phyloP scores from a whole-genome alignment of 1,284 basidiomycete species.

The Earliella scabrosa region DNA sequence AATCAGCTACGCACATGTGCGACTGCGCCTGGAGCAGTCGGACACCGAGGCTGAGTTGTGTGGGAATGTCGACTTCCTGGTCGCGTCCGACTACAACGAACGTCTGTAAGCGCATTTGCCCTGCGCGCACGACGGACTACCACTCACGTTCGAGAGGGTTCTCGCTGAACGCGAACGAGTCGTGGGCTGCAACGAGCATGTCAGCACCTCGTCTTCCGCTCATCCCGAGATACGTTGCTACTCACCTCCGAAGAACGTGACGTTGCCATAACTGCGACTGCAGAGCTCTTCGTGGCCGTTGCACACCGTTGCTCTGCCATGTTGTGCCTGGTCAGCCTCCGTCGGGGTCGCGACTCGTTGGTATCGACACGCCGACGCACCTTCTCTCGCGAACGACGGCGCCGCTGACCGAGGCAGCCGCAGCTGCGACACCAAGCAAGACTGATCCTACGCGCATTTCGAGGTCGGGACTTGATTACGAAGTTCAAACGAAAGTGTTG shows the following conservation, averaged over 20 bases:
- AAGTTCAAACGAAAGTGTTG: not conserved
- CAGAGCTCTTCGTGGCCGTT: slow-evolving; percentile 66
- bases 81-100: slow-evolving; percentile 52
- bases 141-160: slow-evolving; percentile 52
- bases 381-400: slow-evolving; percentile 17
- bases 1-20: slow-evolving; percentile 44
- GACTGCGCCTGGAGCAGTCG: slow-evolving; percentile 76
- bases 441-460: slow-evolving; percentile 20
- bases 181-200: slow-evolving; percentile 51
- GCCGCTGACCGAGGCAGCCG: slow-evolving; percentile 14
- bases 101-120: not conserved
- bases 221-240: not conserved
- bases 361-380: too few relatives aligned
- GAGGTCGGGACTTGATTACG: slow-evolving; percentile 1
- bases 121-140: not conserved
- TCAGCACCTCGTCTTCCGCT: slow-evolving; percentile 5
- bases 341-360: not conserved
- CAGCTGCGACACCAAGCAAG: slow-evolving; percentile 10
- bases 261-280: slow-evolving; percentile 58
- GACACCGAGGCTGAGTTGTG: slow-evolving; percentile 69
- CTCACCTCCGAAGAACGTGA: slow-evolving; percentile 59
- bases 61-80: slow-evolving; percentile 61
- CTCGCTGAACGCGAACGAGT: slow-evolving; percentile 64
- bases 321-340: not conserved
- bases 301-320: slow-evolving; percentile 40